Base-by-base conservation (phyloP, 306 rosid species). In the Rosa rugosa region DNA sequence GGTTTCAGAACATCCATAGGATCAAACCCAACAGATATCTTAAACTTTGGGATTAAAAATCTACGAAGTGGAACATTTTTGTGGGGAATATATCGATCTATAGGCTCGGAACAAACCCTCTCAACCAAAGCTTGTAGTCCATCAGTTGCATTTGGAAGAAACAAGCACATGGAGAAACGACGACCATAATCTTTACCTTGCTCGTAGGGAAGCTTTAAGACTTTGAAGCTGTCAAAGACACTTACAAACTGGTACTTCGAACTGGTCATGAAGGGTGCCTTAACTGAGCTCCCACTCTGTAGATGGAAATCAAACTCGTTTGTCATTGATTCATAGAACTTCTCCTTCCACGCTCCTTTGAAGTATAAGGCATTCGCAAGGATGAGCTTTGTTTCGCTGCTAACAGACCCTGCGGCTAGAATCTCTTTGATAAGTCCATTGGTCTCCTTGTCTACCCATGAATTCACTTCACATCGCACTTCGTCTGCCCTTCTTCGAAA, bases 31-130 rank as follows among this genome's bases (percentile, higher is more conserved):
- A 34, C 72, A 1, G 72, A 50, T 20, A 86, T 41, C 16, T 78
- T 78, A 73, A 83, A 86, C 50, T 56, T 78, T 23, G 80, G 89
- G 38, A 86, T 83, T 59, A 75, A 34, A 11, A 86, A 25, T 1
- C 78, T 16, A 6, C 13, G 2, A 3, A 83, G n/a, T 0, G 14
- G n/a, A 47, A 17, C 70, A 22, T 0, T 9, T 0, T 0, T 0
- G 0, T 7, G 14, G n/a, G 64, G 47, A 27, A 66, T 11, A 11
- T 70, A 36, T 13, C 23, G 64, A 10, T 81, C 70, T 0, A 83
- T 59, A 72, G 44, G 23, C 0, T 75, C 72, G 11, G 75, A 9
- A 27, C 20, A 27, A 1, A 79, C 10, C 36, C 36, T 66, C 12
- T 72, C 31, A 25, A 81, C 44, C 11, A 83, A 22, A 36, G 34